Base-by-base conservation (phyloP, 164 flowering plant genomes). In the Platanus orientalis region DNA sequence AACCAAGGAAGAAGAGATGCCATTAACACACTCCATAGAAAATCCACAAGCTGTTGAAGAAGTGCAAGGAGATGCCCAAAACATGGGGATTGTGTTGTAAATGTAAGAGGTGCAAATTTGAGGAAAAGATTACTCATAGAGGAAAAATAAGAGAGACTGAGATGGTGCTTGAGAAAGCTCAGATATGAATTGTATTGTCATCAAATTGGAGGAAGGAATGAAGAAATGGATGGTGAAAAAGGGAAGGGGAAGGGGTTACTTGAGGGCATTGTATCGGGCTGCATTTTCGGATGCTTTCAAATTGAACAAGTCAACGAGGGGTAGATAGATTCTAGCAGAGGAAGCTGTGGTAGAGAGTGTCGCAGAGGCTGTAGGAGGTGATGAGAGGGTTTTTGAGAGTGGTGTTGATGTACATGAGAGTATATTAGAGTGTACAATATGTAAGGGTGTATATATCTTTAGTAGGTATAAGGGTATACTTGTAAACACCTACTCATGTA, bases 1-100 rank as follows among this genome's bases (percentile, higher is more conserved):
- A 44, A 63, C 91, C 20, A 89, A 83, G 62, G 86, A 83, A 14
- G 99, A 96, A 2, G 96, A 94, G 54, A 96, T 90, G 78, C 66
- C 97, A 94, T 80, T 88, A 78, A 90, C 70, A 84, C 95, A 57
- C 52, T 64, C 96, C 96, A 20, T 92, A 89, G 70, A 97, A 94
- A 80, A 94, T 94, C 70, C 99, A 91, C 79, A 96, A 94, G 19
- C 86, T 87, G 0, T 45, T 81, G 50, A 66, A 54, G 50, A 80
- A 79, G 69, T 71, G 96, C 14, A 72, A 53, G 53, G 88, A 83
- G 54, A 72, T 81, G 78, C 63, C 83, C 1, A 69, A 61, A 51
- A 60, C 74, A 20, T 94, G 98, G 98, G 95, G 96, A 1, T 90
- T 94, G 61, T 20, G 34, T 0, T 94, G 97, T 54, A 48, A 50